These are phyloP conservation scores for Cutaneotrichosporon arboriforme DNA, from an alignment of 1,284 basidiomycete genomes.

Conservation along the genomic window DNA sequence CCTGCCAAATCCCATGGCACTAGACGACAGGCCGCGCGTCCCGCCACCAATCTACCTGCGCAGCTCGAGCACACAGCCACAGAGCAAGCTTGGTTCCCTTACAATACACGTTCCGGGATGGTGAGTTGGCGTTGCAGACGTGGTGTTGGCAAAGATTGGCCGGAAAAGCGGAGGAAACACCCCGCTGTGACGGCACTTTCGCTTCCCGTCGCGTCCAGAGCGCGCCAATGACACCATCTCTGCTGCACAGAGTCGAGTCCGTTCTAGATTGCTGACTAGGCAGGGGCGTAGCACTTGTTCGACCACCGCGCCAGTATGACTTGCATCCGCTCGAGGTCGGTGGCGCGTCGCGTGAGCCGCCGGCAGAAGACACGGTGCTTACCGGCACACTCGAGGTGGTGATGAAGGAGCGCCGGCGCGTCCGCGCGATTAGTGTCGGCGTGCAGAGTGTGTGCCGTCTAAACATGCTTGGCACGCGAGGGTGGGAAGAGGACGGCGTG, in stretches of 20 bases:
- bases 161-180: not conserved
- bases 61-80: constrained; percentile 25
- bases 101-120: constrained; percentile 41
- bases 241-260: not conserved
- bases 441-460: constrained; percentile 36
- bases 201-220: not conserved
- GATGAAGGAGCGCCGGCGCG: constrained; percentile 42
- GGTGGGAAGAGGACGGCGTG: constrained; percentile 45
- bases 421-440: constrained; percentile 40
- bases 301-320: constrained; percentile 31
- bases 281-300: constrained; percentile 38
- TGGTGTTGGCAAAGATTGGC: not conserved
- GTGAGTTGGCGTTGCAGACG: constrained; percentile 27
- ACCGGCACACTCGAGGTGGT: constrained; percentile 40
- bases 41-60: constrained; percentile 41
- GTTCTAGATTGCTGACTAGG: constrained; percentile 9
- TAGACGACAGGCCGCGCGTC: constrained; percentile 35
- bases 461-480: constrained; percentile 29
- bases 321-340: constrained; percentile 33
- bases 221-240: not conserved
- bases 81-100: constrained; percentile 24
- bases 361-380: constrained; percentile 42
- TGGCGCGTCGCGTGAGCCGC: constrained; percentile 25
- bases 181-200: not conserved
- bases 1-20: constrained; percentile 22